Conservation (phyloP, 371 early-diverging fungal species). For the Neoconidiobolus thromboides region DNA sequence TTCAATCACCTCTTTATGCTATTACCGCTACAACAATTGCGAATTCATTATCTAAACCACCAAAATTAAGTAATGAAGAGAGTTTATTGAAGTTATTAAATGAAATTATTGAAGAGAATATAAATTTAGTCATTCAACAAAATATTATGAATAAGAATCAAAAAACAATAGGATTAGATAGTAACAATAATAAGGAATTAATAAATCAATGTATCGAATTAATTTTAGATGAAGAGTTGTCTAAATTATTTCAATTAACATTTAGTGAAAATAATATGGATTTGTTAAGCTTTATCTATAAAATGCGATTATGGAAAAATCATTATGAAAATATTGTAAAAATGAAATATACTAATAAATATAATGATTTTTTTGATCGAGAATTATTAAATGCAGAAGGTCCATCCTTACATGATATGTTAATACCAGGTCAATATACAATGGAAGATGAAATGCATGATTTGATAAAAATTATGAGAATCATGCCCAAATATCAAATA, state of each 20-base stretch:
- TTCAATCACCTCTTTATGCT: slow-evolving; percentile 51
- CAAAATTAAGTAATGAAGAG: slow-evolving; percentile 86
- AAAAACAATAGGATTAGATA: not conserved
- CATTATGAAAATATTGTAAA: slow-evolving; percentile 70
- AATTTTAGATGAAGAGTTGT: not conserved
- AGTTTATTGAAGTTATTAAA: slow-evolving; percentile 87
- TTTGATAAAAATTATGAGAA: slow-evolving; percentile 85
- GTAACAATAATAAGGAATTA: not conserved
- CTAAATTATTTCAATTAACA: slow-evolving; percentile 61
- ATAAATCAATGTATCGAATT: not conserved
- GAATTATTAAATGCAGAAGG: slow-evolving; percentile 95
- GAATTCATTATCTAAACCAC: slow-evolving; percentile 55
- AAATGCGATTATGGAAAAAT: slow-evolving; percentile 72
- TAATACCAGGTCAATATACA: slow-evolving; percentile 93
- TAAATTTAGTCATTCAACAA: slow-evolving; percentile 34
- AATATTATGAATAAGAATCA: not conserved
- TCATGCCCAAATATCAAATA: slow-evolving; percentile 70
- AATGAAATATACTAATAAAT: slow-evolving; percentile 54
- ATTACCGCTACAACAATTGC: slow-evolving; percentile 90
- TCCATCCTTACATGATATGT: slow-evolving; percentile 92
- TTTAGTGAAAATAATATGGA: slow-evolving; percentile 67
- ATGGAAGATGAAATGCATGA: slow-evolving; percentile 68
- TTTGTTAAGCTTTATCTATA: slow-evolving; percentile 56
- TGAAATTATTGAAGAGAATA: slow-evolving; percentile 70
- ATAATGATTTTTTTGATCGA: slow-evolving; percentile 66